A percentile compares a stretch with the other conserved stretches of the same genome.
Evolutionary conservation across 176 grass and related monocot genomes (phyloP).

Genomic region (Pontederia crassipes): DNA sequence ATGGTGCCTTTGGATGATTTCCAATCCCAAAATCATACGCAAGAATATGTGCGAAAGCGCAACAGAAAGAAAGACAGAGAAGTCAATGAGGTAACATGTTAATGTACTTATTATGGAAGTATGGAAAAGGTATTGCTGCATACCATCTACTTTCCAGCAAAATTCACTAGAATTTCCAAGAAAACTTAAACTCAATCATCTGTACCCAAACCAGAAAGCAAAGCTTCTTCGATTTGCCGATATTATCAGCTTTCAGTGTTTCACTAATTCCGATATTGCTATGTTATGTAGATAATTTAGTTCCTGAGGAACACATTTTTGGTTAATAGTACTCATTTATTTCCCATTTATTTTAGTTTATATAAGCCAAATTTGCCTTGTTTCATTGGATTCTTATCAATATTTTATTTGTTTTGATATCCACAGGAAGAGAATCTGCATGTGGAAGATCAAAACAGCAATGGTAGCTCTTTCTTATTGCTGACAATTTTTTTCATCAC

Average conservation of each 20-base stretch:
- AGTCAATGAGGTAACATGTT: constrained; percentile 19
- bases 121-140: not conserved
- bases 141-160: not conserved
- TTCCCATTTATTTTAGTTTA: no score
- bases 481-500: not conserved
- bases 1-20: constrained; percentile 26
- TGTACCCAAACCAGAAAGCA: not conserved
- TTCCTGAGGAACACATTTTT: no score
- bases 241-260: not conserved
- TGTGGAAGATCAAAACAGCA: no score
- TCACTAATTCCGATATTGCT: no score
- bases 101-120: not conserved
- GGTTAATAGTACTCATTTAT: no score
- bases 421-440: no score
- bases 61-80: constrained; percentile 36
- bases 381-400: no score
- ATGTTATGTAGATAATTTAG: no score
- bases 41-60: constrained; percentile 11
- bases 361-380: no score
- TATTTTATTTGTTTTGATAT: no score
- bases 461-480: not conserved
- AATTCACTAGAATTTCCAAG: not conserved
- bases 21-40: constrained; percentile 30
- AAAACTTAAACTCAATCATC: no score
- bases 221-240: not conserved